These are phyloP conservation scores for Globisporangium orthogonon DNA, from an alignment of 352 stramenopile genomes.

Conservation along the genomic window DNA sequence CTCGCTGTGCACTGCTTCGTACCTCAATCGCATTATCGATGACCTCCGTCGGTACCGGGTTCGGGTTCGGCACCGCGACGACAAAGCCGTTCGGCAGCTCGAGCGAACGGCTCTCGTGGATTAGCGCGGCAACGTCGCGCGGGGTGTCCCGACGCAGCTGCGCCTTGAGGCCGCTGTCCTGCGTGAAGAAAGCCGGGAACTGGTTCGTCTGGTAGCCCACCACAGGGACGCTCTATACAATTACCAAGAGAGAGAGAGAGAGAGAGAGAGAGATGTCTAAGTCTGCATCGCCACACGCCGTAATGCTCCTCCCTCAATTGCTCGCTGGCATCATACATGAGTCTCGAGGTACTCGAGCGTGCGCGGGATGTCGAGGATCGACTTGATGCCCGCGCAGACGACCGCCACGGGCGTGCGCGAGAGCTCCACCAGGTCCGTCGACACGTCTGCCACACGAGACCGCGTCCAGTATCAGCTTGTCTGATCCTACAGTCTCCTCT, in stretches of 20 bases:
- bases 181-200: conserved; percentile 98
- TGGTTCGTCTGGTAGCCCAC: conserved; percentile 88
- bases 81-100: conserved; percentile 83
- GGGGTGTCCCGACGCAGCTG: conserved; percentile 84
- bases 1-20: neutral
- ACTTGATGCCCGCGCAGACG: conserved; percentile 98
- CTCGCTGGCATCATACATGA: conserved; percentile 24
- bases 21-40: conserved; percentile 91
- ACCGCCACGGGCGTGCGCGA: conserved; percentile 94
- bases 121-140: conserved; percentile 82
- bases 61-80: conserved; percentile 86
- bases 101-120: conserved; percentile 73
- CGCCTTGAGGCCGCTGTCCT: conserved; percentile 81
- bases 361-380: conserved; percentile 95
- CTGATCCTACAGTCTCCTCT: neutral
- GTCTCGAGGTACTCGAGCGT: conserved; percentile 98
- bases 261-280: neutral
- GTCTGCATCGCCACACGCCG: neutral
- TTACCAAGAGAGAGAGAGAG: neutral
- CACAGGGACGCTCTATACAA: conserved; percentile 90
- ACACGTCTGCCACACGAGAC: conserved; percentile 72
- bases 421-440: conserved; percentile 95
- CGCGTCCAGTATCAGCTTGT: neutral
- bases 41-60: conserved; percentile 68
- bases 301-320: neutral